These are phyloP conservation scores for Aphanocladium album DNA, from an alignment of 2,329 filamentous ascomycete species.

Conservation along the genomic window DNA sequence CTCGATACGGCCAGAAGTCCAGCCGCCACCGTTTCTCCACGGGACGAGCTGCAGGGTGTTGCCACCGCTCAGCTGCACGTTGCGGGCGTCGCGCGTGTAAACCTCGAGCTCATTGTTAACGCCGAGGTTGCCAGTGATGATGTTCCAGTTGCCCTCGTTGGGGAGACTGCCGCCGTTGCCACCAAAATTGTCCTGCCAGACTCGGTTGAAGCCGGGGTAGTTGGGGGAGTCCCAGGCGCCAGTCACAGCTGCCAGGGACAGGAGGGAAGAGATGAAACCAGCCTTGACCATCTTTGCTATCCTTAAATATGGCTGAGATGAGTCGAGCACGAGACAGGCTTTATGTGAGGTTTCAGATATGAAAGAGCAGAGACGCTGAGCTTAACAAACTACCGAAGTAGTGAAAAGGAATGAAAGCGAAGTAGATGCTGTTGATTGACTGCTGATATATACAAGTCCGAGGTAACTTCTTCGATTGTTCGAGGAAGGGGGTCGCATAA, in stretches of 20 bases:
- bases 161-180: conserved; percentile 32
- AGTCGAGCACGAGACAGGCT: too few relatives aligned
- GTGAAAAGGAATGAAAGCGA: background rate
- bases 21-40: conserved; percentile 33
- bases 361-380: background rate
- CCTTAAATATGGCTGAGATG: background rate
- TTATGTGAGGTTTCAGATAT: background rate
- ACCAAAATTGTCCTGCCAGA: conserved; percentile 41
- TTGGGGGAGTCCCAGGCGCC: conserved; percentile 32
- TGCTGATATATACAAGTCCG: background rate
- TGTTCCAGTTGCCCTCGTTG: conserved; percentile 35
- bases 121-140: conserved; percentile 34
- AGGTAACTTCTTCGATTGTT: background rate
- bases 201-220: conserved; percentile 33
- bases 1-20: conserved; percentile 54
- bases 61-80: conserved; percentile 47
- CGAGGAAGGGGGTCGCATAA: background rate
- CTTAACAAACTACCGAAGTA: background rate
- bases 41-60: conserved; percentile 49
- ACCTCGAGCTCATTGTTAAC: conserved; percentile 49
- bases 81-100: conserved; percentile 41
- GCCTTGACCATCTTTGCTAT: conserved; percentile 20
- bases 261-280: conserved; percentile 22
- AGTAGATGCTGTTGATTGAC: background rate
- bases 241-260: conserved; percentile 27